phyloP scores from a whole-genome alignment of 495 filamentous ascomycete genomes.

The Astrothelium subdiscretum region DNA sequence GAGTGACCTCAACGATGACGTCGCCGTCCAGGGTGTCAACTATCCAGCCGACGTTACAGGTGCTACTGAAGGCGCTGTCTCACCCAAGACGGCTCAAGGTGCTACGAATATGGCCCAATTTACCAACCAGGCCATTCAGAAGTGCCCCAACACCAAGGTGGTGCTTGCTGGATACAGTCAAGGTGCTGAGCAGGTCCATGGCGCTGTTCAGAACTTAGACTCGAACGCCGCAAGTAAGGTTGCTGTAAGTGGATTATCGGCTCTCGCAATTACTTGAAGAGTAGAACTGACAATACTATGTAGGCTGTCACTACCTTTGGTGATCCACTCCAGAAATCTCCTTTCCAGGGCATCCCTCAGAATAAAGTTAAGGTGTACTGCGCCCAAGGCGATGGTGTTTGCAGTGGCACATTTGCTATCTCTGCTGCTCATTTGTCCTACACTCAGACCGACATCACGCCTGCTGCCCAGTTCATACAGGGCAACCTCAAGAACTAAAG shows the following conservation, averaged over 20 bases:
- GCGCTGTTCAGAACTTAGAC: conserved; percentile 7
- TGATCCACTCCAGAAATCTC: neutral
- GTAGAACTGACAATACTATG: neutral
- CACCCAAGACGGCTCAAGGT: conserved; percentile 4
- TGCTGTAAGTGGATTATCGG: neutral
- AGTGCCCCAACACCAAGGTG: conserved; percentile 23
- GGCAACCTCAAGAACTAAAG: neutral
- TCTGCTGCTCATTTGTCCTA: neutral
- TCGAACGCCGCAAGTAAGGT: neutral
- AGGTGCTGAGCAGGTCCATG: conserved; percentile 21
- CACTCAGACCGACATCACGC: neutral
- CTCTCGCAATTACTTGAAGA: neutral
- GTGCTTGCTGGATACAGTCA: conserved; percentile 24
- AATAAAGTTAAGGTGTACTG: neutral
- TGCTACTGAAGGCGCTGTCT: conserved; percentile 12
- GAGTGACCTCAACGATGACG: conserved; percentile 7
- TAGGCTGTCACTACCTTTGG: conserved; percentile 1
- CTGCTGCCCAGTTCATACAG: neutral
- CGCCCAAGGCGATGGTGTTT: neutral
- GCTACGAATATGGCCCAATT: conserved; percentile 14
- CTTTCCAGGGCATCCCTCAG: neutral
- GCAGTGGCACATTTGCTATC: neutral
- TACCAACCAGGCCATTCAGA: conserved; percentile 9
- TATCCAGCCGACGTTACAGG: conserved; percentile 18
- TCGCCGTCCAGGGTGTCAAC: conserved; percentile 25